A percentile compares a stretch with the other conserved stretches of the same genome.
phyloP scores from a whole-genome alignment of 2,329 filamentous ascomycete species.

The Nigrospora oryzae region DNA sequence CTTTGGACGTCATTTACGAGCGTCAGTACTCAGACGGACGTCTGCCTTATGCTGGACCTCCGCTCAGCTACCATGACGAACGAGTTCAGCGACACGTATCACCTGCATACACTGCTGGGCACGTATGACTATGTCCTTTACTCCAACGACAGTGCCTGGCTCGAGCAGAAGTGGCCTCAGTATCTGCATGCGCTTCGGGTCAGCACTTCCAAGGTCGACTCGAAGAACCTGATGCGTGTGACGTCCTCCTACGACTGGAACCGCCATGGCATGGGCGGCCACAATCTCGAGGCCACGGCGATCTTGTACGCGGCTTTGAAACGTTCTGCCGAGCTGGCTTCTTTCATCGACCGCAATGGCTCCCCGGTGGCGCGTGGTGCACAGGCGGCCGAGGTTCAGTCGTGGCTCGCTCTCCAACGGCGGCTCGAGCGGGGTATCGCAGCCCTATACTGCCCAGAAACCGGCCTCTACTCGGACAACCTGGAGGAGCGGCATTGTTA shows the following conservation, averaged over 20 bases:
- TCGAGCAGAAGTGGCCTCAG: conserved; percentile 21
- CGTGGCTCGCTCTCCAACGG: conserved; percentile 8
- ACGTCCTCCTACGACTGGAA: conserved; percentile 42
- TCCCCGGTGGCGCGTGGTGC: not conserved
- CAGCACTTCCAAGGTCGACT: conserved; percentile 22
- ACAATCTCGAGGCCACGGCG: conserved; percentile 42
- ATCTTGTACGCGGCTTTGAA: conserved; percentile 43
- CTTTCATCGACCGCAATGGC: conserved; percentile 27
- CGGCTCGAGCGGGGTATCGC: conserved; percentile 12
- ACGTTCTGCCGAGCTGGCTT: conserved; percentile 36
- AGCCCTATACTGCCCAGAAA: conserved; percentile 12
- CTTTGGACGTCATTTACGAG: conserved; percentile 37
- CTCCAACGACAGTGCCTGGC: conserved; percentile 33
- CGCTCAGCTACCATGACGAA: conserved; percentile 17
- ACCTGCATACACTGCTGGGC: conserved; percentile 45
- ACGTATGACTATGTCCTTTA: conserved; percentile 48
- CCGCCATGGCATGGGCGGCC: conserved; percentile 38
- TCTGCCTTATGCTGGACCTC: conserved; percentile 41
- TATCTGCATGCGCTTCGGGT: conserved; percentile 22
- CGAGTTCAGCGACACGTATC: conserved; percentile 35
- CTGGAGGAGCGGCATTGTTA: conserved; percentile 13
- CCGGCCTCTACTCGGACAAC: conserved; percentile 8
- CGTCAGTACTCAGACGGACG: conserved; percentile 33
- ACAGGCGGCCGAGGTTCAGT: not conserved
- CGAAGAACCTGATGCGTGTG: conserved; percentile 35